These are phyloP conservation scores for Hansenula anomala DNA, from an alignment of 1,139 yeast genomes.

Conservation along the genomic window DNA sequence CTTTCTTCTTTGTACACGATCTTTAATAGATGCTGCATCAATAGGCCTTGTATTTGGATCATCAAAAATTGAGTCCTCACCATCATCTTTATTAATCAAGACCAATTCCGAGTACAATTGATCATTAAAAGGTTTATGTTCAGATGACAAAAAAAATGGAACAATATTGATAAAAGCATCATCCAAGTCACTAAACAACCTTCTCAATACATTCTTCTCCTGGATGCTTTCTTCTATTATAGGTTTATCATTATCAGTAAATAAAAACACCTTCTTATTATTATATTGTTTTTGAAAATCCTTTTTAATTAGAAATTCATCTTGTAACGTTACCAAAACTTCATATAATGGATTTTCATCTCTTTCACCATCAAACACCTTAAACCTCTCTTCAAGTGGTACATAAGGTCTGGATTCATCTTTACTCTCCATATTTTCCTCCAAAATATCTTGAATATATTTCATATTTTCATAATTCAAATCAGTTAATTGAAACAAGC, in stretches of 20 bases:
- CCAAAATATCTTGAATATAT: slow-evolving; percentile 31
- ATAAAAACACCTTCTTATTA: slow-evolving; percentile 42
- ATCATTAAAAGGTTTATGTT: slow-evolving; percentile 40
- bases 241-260: slow-evolving; percentile 59
- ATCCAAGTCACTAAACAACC: slow-evolving; percentile 56
- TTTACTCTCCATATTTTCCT: slow-evolving; percentile 19
- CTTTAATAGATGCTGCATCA: slow-evolving; percentile 40
- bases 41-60: slow-evolving; percentile 40
- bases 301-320: slow-evolving; percentile 29
- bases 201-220: slow-evolving; percentile 42
- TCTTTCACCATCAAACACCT: slow-evolving; percentile 17
- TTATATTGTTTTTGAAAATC: slow-evolving; percentile 31
- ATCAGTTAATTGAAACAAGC: slow-evolving; percentile 33
- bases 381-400: slow-evolving; percentile 17
- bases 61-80: slow-evolving; percentile 21
- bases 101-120: slow-evolving; percentile 54
- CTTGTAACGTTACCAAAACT: slow-evolving; percentile 30
- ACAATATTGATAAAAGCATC: slow-evolving; percentile 46
- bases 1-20: slow-evolving; percentile 48
- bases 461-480: slow-evolving; percentile 37
- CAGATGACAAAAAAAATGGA: slow-evolving; percentile 57
- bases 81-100: slow-evolving; percentile 19
- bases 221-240: slow-evolving; percentile 27
- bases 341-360: slow-evolving; percentile 24
- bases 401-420: slow-evolving; percentile 13